Conservation (phyloP, 306 rosid species). For the Fragaria vesca region DNA sequence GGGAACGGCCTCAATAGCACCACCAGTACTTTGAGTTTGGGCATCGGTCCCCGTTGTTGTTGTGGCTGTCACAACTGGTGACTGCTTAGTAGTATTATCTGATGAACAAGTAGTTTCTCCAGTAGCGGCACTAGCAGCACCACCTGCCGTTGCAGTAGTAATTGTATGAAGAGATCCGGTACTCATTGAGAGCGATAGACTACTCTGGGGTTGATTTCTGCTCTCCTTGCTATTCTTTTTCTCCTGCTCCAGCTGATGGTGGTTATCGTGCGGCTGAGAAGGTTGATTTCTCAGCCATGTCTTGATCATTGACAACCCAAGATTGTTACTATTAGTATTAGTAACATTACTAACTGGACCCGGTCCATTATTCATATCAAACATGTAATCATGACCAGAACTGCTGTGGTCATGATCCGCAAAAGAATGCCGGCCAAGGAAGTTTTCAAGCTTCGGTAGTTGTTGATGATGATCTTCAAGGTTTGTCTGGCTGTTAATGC, state of each 20-base stretch:
- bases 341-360: conserved; percentile 10
- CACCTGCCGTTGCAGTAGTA: conserved; percentile 28
- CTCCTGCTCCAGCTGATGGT: conserved; percentile 1
- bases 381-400: conserved; percentile 36
- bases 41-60: conserved; percentile 8
- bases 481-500: conserved; percentile 31
- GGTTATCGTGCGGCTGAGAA: conserved; percentile 25
- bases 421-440: conserved; percentile 72
- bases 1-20: conserved; percentile 40
- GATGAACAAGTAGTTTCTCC: conserved; percentile 55
- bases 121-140: conserved; percentile 10
- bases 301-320: conserved; percentile 85
- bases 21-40: conserved; percentile 17
- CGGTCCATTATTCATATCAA: conserved; percentile 14
- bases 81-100: conserved; percentile 51
- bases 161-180: conserved; percentile 53
- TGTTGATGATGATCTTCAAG: conserved; percentile 39
- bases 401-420: conserved; percentile 34
- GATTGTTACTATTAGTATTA: conserved; percentile 30
- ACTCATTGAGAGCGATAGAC: conserved; percentile 78
- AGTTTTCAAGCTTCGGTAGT: conserved; percentile 83
- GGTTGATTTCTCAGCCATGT: conserved; percentile 85
- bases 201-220: conserved; percentile 22
- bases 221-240: conserved; percentile 16
- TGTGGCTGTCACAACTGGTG: not conserved